Percentiles rank a stretch among this genome's conserved stretches.
These are phyloP conservation scores for Fusarium anthophilum DNA, from an alignment of 2,329 filamentous ascomycete species.

Conservation along the genomic window DNA sequence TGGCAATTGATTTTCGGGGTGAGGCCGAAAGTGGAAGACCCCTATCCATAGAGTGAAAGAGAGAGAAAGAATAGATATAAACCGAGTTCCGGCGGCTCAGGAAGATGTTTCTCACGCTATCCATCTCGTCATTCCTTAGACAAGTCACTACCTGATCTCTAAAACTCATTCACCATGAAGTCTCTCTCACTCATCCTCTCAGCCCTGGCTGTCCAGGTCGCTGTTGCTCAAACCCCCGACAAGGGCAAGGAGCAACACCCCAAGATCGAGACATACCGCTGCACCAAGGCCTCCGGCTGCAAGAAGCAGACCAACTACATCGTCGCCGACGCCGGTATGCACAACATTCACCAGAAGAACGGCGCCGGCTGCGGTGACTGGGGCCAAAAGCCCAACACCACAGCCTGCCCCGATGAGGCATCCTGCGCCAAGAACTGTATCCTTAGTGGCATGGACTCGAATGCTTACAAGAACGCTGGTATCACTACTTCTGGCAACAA, in stretches of 20 bases:
- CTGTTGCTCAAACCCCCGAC: conserved; percentile 51
- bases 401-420: conserved; percentile 59
- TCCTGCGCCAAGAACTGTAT: conserved; percentile 65
- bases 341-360: conserved; percentile 56
- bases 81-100: background rate
- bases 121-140: background rate
- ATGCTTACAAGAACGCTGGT: conserved; percentile 54
- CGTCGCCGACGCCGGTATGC: conserved; percentile 59
- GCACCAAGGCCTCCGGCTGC: conserved; percentile 61
- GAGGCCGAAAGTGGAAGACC: background rate
- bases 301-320: conserved; percentile 56
- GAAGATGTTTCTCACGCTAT: background rate
- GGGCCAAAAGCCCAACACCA: conserved; percentile 50
- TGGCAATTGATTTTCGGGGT: background rate
- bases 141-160: background rate
- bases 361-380: conserved; percentile 37
- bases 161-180: conserved; percentile 6
- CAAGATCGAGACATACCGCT: conserved; percentile 60
- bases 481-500: conserved; percentile 45
- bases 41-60: background rate
- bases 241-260: conserved; percentile 58
- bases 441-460: conserved; percentile 60
- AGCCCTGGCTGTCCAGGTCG: conserved; percentile 7
- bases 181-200: conserved; percentile 5
- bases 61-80: conserved; percentile 12